Conservation (phyloP, 805 yeast species). For the Ogataea glucozyma region DNA sequence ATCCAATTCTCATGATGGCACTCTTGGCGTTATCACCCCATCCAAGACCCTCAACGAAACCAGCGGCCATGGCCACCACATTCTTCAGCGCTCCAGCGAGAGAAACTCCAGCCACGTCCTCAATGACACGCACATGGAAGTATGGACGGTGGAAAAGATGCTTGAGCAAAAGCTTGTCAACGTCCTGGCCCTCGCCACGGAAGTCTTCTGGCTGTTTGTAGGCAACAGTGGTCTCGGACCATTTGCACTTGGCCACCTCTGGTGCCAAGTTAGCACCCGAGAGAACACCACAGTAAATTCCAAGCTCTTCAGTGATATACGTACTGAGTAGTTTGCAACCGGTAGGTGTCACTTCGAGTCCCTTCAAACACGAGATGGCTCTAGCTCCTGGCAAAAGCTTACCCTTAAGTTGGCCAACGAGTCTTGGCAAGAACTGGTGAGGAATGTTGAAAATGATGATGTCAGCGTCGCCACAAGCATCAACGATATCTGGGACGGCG, state of each 20-base stretch:
- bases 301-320: constrained; percentile 75
- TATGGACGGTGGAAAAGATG: constrained; percentile 94
- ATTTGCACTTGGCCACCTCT: constrained; percentile 91
- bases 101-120: constrained; percentile 94
- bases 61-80: constrained; percentile 94
- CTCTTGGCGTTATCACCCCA: constrained; percentile 99
- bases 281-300: constrained; percentile 91
- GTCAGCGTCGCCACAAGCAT: constrained; percentile 80
- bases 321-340: constrained; percentile 85
- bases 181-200: constrained; percentile 66
- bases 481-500: constrained; percentile 82
- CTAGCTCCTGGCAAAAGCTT: constrained; percentile 67
- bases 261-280: constrained; percentile 98
- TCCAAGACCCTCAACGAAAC: constrained; percentile 94
- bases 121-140: constrained; percentile 92
- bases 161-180: constrained; percentile 70
- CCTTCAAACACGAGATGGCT: constrained; percentile 95
- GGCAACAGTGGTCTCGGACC: constrained; percentile 98
- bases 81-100: constrained; percentile 97
- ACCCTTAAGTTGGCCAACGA: constrained; percentile 76
- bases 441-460: constrained; percentile 92
- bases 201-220: constrained; percentile 73
- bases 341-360: constrained; percentile 81
- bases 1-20: constrained; percentile 95
- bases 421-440: constrained; percentile 86